phyloP scores from a whole-genome alignment of 768 basidiomycete genomes.

The Postia placenta region DNA sequence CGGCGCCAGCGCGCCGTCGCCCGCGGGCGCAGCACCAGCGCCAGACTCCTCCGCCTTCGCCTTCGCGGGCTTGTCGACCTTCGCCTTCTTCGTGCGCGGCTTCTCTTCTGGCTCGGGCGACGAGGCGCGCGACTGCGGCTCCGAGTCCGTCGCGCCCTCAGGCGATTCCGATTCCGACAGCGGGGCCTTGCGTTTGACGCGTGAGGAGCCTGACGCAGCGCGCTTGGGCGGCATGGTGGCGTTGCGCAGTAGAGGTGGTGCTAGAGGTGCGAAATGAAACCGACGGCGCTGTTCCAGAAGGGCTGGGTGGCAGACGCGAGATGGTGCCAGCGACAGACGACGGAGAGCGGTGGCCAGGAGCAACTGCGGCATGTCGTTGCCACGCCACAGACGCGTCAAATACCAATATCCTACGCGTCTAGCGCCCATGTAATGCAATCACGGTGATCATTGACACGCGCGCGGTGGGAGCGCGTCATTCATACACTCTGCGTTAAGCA shows the following conservation, averaged over 20 bases:
- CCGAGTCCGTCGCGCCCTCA: constrained; percentile 1
- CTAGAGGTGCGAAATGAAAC: background rate
- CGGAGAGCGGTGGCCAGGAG: background rate
- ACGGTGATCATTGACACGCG: too few species aligned
- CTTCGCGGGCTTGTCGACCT: constrained; percentile 4
- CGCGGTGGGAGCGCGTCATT: too few species aligned
- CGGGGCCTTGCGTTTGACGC: background rate
- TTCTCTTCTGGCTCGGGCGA: background rate
- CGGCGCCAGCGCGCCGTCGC: constrained; percentile 11
- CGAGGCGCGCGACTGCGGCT: background rate
- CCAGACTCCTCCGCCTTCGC: background rate
- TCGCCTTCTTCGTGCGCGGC: background rate
- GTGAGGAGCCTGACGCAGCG: constrained; percentile 4
- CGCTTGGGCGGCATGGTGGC: constrained; percentile 12
- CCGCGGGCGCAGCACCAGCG: background rate
- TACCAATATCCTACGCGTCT: background rate
- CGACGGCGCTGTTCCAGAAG: too few species aligned
- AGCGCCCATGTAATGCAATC: background rate
- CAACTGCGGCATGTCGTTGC: background rate
- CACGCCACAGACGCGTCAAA: constrained; percentile 16
- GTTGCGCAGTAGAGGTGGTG: background rate
- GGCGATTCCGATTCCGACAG: constrained; percentile 6
- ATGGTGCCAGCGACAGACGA: background rate
- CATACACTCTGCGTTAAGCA: too few species aligned
- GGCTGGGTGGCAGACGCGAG: background rate